Conservation (phyloP, 176 grass and related monocot genomes). For the Cymbopogon citratus region DNA sequence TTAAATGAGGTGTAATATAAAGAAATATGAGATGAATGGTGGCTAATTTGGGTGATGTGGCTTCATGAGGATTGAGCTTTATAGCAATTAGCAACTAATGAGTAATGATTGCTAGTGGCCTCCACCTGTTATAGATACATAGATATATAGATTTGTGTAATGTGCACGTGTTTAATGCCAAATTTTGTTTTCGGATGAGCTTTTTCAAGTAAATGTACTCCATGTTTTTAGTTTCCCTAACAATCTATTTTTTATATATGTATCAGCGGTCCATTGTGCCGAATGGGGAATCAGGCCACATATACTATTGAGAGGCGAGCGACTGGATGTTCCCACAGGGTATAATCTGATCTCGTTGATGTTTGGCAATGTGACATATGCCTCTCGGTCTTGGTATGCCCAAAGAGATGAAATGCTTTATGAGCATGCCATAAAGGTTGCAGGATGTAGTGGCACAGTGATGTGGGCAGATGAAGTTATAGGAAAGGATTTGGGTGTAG, state of each 20-base stretch:
- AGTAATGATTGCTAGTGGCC: background rate
- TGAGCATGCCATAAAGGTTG: constrained; percentile 58
- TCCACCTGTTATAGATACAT: background rate
- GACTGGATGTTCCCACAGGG: constrained; percentile 63
- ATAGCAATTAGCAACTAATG: too few relatives aligned
- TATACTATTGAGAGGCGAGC: constrained; percentile 78
- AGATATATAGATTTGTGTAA: background rate
- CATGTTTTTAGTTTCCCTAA: background rate
- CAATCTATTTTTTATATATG: background rate
- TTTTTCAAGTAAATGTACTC: background rate
- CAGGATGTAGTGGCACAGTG: constrained; percentile 38
- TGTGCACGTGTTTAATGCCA: background rate
- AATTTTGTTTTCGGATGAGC: background rate
- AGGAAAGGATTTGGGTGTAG: constrained; percentile 18
- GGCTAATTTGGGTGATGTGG: background rate
- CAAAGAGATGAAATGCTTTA: constrained; percentile 73
- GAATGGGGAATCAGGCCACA: constrained; percentile 71
- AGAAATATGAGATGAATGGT: background rate
- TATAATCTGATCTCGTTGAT: constrained; percentile 85
- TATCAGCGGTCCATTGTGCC: constrained; percentile 69
- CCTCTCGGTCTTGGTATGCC: constrained; percentile 52
- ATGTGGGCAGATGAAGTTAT: constrained; percentile 53
- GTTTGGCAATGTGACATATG: constrained; percentile 62
- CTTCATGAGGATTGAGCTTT: background rate
- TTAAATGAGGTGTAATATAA: background rate